phyloP scores from a whole-genome alignment of 169 alveolate species.

The Plasmodium gallinaceum region DNA sequence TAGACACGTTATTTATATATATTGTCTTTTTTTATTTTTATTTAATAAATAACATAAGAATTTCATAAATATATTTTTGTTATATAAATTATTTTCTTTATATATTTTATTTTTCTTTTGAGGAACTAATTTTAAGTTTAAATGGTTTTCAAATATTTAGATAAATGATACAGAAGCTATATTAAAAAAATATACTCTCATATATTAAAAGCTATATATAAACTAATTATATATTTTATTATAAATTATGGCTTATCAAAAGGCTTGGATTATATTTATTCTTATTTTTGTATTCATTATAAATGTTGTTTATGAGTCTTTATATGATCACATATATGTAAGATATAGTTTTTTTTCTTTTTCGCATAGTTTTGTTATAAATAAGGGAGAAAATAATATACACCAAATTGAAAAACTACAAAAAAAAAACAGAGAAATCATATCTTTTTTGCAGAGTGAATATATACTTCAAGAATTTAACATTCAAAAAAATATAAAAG shows the following conservation, averaged over 20 bases:
- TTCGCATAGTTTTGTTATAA: conserved; percentile 12
- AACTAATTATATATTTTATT: neutral
- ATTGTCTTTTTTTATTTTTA: too few relatives aligned
- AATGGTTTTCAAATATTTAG: too few relatives aligned
- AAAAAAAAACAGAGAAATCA: conserved; percentile 17
- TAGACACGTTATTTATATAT: too few relatives aligned
- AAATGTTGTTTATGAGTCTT: conserved; percentile 23
- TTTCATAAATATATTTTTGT: too few relatives aligned
- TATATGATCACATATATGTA: conserved; percentile 7
- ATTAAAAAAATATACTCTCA: neutral
- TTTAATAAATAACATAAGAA: too few relatives aligned
- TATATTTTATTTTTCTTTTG: too few relatives aligned
- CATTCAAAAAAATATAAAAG: neutral
- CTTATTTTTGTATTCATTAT: conserved; percentile 7
- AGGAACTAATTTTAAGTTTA: too few relatives aligned
- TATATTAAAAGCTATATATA: too few relatives aligned
- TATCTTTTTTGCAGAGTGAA: conserved; percentile 27
- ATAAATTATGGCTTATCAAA: conserved; percentile 17
- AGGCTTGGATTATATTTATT: conserved; percentile 9
- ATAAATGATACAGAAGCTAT: neutral
- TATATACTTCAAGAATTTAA: neutral
- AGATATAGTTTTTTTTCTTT: neutral
- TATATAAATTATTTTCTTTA: too few relatives aligned
- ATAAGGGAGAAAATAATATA: neutral
- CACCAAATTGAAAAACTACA: neutral